phyloP scores from a whole-genome alignment of 805 yeast genomes.

The Candida tammaniensis region DNA sequence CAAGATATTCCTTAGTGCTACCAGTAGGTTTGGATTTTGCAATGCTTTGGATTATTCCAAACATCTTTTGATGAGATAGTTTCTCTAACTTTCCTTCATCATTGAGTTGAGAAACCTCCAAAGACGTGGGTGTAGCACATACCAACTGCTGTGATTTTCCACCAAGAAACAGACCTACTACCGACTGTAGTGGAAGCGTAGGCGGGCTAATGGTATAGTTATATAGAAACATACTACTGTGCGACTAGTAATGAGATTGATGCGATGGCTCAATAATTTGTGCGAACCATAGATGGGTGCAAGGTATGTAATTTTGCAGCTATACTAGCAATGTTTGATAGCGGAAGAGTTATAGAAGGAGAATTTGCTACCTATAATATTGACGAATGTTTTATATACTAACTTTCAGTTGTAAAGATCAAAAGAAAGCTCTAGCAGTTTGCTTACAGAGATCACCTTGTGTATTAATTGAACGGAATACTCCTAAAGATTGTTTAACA shows the following conservation, averaged over 20 bases:
- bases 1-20: constrained; percentile 52
- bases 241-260: constrained; percentile 15
- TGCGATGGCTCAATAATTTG: too few relatives aligned
- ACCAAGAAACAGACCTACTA: constrained; percentile 69
- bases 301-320: constrained; percentile 12
- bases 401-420: constrained; percentile 77
- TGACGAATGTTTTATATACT: constrained; percentile 1
- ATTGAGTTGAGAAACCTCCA: constrained; percentile 55
- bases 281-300: constrained; percentile 13
- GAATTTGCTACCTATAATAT: too few relatives aligned
- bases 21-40: constrained; percentile 48
- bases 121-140: constrained; percentile 50
- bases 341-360: too few relatives aligned
- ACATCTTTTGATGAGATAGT: constrained; percentile 44
- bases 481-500: constrained; percentile 83
- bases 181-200: constrained; percentile 48
- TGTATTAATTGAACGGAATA: constrained; percentile 83
- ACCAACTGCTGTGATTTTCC: constrained; percentile 59
- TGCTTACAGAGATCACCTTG: constrained; percentile 97
- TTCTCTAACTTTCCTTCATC: constrained; percentile 54
- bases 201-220: constrained; percentile 69
- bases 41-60: constrained; percentile 57
- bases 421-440: constrained; percentile 90
- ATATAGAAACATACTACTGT: constrained; percentile 50
- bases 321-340: constrained; percentile 2